A percentile compares a stretch with the other conserved stretches of the same genome.
phyloP scores from a whole-genome alignment of 2,329 filamentous ascomycete species.

The Parastagonospora nodorum region DNA sequence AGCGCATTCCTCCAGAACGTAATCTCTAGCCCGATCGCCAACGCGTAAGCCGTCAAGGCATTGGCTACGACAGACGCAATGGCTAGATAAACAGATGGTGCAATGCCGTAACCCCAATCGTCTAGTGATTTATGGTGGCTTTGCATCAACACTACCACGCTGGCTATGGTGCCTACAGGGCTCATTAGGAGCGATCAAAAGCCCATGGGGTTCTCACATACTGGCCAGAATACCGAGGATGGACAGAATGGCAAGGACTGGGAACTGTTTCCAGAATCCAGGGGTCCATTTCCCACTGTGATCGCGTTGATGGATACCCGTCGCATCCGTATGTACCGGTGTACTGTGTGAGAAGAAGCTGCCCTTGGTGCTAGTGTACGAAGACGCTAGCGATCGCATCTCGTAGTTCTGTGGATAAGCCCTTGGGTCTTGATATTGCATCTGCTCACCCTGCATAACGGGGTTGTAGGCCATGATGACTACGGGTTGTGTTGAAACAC shows the following conservation, averaged over 20 bases:
- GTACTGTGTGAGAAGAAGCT: neutral
- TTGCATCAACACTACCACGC: neutral
- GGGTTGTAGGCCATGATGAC: neutral
- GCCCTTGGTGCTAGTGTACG: neutral
- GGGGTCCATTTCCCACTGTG: neutral
- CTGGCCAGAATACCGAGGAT: conserved; percentile 1
- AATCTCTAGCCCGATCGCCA: conserved; percentile 2
- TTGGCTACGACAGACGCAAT: conserved; percentile 4
- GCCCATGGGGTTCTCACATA: neutral
- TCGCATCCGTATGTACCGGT: neutral
- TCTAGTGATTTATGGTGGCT: conserved; percentile 1
- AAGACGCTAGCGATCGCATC: neutral
- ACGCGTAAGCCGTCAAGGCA: conserved; percentile 4
- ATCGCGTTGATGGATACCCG: neutral
- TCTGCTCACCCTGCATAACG: neutral
- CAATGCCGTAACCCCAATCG: conserved; percentile 1
- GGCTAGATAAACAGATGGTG: conserved; percentile 3
- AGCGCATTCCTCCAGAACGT: conserved; percentile 6
- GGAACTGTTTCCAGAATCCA: conserved; percentile 5
- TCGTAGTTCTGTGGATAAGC: neutral
- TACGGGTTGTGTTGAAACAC: neutral
- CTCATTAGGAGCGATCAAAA: neutral
- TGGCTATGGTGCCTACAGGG: conserved; percentile 1
- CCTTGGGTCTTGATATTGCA: neutral
- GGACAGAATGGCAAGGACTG: neutral